These are phyloP conservation scores for Cyberlindnera japonica DNA, from an alignment of 805 yeast species.

Conservation along the genomic window DNA sequence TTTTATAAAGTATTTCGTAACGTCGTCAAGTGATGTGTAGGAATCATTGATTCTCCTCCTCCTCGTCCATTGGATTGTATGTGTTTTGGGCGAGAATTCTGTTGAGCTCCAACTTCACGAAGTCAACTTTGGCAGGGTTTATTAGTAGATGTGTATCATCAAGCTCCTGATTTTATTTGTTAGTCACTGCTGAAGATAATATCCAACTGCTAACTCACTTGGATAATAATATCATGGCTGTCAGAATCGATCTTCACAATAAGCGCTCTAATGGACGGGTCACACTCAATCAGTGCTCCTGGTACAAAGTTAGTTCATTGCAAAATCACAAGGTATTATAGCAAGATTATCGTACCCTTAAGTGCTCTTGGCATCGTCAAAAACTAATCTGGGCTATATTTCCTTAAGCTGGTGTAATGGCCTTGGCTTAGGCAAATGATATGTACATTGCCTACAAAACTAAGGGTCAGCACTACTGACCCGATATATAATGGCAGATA, in stretches of 20 bases:
- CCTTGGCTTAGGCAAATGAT: too few relatives aligned
- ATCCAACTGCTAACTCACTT: conserved; percentile 28
- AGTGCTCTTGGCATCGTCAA: not conserved
- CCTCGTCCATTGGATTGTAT: conserved; percentile 79
- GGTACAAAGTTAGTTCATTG: not conserved
- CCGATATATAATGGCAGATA: too few relatives aligned
- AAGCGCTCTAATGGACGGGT: conserved; percentile 88
- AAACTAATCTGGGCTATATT: too few relatives aligned
- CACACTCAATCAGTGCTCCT: conserved; percentile 57
- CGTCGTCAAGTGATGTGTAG: not conserved
- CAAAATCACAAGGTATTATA: not conserved
- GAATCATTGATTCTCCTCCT: conserved; percentile 32
- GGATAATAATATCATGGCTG: conserved; percentile 65
- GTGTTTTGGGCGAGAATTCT: conserved; percentile 75
- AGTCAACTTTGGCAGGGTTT: conserved; percentile 70
- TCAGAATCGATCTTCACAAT: conserved; percentile 78
- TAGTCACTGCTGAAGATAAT: not conserved
- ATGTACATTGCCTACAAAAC: too few relatives aligned
- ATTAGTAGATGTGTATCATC: conserved; percentile 90
- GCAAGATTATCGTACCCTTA: not conserved
- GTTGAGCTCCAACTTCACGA: conserved; percentile 74
- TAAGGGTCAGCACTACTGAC: too few relatives aligned
- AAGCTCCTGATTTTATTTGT: conserved; percentile 55
- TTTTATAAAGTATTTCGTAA: not conserved
- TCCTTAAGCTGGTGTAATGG: too few relatives aligned